Evolutionary conservation across 805 yeast genomes (phyloP).

Genomic region (Grigorovia jiainica): DNA sequence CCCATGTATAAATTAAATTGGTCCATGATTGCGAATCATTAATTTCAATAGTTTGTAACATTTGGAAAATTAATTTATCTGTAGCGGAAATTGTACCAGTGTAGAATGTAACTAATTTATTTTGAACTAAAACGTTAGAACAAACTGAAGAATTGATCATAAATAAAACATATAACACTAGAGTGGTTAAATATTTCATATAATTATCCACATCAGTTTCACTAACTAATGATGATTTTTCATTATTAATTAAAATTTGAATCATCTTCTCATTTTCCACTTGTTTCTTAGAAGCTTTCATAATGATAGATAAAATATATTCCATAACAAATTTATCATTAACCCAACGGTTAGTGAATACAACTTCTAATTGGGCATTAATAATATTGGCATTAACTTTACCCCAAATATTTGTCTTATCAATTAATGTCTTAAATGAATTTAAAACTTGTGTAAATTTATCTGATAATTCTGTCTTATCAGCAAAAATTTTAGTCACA

Average conservation of each 20-base stretch:
- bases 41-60: conserved; percentile 52
- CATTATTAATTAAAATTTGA: conserved; percentile 55
- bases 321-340: conserved; percentile 33
- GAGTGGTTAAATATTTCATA: conserved; percentile 35
- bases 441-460: conserved; percentile 29
- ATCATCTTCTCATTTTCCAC: conserved; percentile 43
- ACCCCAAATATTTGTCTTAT: conserved; percentile 29
- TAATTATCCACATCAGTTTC: conserved; percentile 13
- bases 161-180: conserved; percentile 43
- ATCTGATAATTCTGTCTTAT: conserved; percentile 25
- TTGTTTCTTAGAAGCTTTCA: conserved; percentile 29
- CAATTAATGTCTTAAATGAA: conserved; percentile 28
- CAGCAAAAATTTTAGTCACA: conserved; percentile 57
- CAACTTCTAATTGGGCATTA: conserved; percentile 57
- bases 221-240: conserved; percentile 28
- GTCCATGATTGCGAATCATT: conserved; percentile 52
- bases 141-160: conserved; percentile 36
- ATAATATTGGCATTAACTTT: conserved; percentile 37
- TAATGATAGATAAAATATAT: conserved; percentile 34
- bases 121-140: conserved; percentile 40
- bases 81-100: conserved; percentile 52
- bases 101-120: conserved; percentile 43
- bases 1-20: conserved; percentile 56
- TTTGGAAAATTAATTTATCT: conserved; percentile 51
- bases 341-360: conserved; percentile 44